Base-by-base conservation (phyloP, 2,329 filamentous ascomycete species). In the Orbilia blumenaviensis region DNA sequence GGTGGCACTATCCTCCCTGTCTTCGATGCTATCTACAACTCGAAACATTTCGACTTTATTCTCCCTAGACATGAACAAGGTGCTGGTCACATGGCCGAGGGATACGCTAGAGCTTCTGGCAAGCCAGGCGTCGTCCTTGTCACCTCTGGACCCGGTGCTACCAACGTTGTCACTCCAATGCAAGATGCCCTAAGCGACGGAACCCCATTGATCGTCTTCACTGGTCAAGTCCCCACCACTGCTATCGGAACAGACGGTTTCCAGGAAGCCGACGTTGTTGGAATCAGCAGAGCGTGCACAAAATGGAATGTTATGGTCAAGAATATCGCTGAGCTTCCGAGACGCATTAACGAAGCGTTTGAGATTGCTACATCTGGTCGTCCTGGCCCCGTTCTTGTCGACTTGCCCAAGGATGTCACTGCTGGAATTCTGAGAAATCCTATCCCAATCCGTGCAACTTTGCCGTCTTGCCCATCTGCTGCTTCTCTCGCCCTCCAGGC, bases 271-370 rank as follows among this genome's bases (percentile, higher is more conserved):
- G 95, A 99, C 82, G 90, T 96, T 36, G 87, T 97, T 74, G 94
- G 94, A 80, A 98, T 99, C 83, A 96, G 93, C 34, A 89, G 94
- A 81, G 90, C 94, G 18, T 97, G 94, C 87, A 97, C 94, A 80
- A 98, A 98, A 86, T 99, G 95, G 95, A 98, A 98, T 81, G 93
- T 96, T 76, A 96, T 98, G 93, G 93, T 97, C 56, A 97, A 96
- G 87, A 94, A 91, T 83, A 90, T 97, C 66, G 93, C 92, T 60
- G 95, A 99, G 84, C 87, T 99, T 67, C 95, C 95, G 60, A 89
- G 92, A 81, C 89, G 94, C 79, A 98, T 98, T 82, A 97, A 97
- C 83, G 95, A 98, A 85, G 95, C 95, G 56, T 98, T 98, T 82
- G 94, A 98, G 85, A 98, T 98, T 82, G 95, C 95, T 42, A 98